Evolutionary conservation across 139 green algal species (phyloP).

Genomic region (Tetradesmus lagerheimii): DNA sequence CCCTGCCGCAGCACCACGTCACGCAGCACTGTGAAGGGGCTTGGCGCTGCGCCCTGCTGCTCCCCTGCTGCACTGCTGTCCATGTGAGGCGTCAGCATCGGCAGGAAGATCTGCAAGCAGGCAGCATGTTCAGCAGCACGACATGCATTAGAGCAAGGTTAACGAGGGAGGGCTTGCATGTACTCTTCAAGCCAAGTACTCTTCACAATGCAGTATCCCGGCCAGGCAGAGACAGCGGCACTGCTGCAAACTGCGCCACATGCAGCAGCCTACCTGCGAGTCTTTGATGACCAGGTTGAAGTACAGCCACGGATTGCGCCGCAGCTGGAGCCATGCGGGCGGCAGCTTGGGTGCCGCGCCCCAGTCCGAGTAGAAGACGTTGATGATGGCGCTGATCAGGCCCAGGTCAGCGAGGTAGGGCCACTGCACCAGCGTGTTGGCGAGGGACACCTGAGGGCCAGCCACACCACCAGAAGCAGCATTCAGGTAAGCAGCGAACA

Average conservation of each 20-base stretch:
- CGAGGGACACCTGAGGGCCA: constrained; percentile 63
- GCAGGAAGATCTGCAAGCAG: constrained; percentile 54
- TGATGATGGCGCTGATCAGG: constrained; percentile 71
- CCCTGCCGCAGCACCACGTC: constrained; percentile 35
- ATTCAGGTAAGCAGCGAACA: background rate
- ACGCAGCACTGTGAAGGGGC: background rate
- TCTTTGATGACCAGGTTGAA: constrained; percentile 82
- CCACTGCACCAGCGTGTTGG: constrained; percentile 76
- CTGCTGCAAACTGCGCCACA: background rate
- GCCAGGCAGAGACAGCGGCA: too few species aligned
- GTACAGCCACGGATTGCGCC: constrained; percentile 77
- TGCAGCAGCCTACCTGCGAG: constrained; percentile 57
- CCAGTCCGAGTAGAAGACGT: constrained; percentile 73
- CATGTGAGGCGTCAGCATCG: constrained; percentile 54
- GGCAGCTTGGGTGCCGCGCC: constrained; percentile 42
- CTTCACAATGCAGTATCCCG: too few species aligned
- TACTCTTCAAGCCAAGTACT: too few species aligned
- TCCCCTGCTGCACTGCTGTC: background rate
- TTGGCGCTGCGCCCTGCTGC: background rate
- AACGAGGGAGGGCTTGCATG: too few species aligned
- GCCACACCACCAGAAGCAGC: background rate
- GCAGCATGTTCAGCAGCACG: too few species aligned
- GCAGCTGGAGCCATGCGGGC: constrained; percentile 51
- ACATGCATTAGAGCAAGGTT: background rate
- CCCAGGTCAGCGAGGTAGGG: constrained; percentile 83